phyloP scores from a whole-genome alignment of 805 yeast genomes.

The Priceomyces fermenticarens region DNA sequence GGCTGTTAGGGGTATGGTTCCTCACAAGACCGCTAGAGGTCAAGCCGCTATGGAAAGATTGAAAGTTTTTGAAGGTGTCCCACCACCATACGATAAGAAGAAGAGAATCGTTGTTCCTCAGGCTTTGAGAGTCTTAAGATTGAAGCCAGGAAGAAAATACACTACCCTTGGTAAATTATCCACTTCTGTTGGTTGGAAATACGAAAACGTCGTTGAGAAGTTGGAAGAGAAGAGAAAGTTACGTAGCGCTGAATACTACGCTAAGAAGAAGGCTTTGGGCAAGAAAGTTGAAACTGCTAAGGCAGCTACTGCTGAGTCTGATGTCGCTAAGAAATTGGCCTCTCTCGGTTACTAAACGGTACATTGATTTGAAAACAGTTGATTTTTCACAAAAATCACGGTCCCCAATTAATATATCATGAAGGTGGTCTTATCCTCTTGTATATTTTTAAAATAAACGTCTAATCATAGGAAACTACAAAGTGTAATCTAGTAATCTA shows the following conservation, averaged over 20 bases:
- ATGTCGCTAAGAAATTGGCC: conserved; percentile 91
- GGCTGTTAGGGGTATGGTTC: conserved; percentile 99
- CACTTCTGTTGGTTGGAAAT: conserved; percentile 98
- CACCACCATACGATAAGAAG: conserved; percentile 99
- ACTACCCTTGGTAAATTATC: conserved; percentile 97
- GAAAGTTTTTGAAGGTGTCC: conserved; percentile 99
- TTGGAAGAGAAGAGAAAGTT: conserved; percentile 99
- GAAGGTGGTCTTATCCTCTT: conserved; percentile 4
- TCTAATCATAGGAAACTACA: conserved; percentile 3
- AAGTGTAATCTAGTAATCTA: not conserved
- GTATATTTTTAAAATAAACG: conserved; percentile 4
- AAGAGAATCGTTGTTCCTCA: conserved; percentile 99
- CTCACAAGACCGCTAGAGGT: conserved; percentile 99
- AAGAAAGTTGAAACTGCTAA: conserved; percentile 88
- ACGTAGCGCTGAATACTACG: conserved; percentile 98
- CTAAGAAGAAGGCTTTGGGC: conserved; percentile 94
- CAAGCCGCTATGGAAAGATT: conserved; percentile 99
- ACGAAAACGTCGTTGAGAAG: conserved; percentile 95
- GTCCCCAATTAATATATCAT: conserved; percentile 3
- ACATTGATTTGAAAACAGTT: conserved; percentile 1
- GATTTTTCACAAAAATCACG: not conserved
- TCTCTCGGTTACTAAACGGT: conserved; percentile 86
- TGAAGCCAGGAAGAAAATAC: conserved; percentile 99
- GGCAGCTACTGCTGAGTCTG: conserved; percentile 84
- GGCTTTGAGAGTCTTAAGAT: conserved; percentile 98